These are phyloP conservation scores for Cryphonectria naterciae DNA, from an alignment of 2,329 filamentous ascomycete species.

Conservation along the genomic window DNA sequence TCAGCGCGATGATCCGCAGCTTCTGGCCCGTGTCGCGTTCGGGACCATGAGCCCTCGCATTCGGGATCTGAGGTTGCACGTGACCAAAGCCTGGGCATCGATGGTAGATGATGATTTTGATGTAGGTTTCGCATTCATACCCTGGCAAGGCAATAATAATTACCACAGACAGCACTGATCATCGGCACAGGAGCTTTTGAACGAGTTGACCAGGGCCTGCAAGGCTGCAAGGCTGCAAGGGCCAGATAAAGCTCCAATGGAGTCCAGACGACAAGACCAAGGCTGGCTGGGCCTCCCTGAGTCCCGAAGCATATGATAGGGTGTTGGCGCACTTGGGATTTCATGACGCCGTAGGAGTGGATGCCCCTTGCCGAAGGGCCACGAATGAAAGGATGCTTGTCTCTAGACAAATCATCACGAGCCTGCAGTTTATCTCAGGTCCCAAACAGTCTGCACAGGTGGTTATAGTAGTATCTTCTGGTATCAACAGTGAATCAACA, in stretches of 20 bases:
- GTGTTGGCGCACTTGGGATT: neutral
- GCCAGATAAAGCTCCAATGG: neutral
- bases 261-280: neutral
- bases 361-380: neutral
- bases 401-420: neutral
- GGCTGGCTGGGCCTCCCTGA: neutral
- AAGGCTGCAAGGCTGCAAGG: constrained; percentile 17
- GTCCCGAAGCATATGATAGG: neutral
- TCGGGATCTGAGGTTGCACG: constrained; percentile 51
- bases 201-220: constrained; percentile 23
- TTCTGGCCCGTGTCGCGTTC: constrained; percentile 63
- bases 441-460: neutral
- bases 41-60: constrained; percentile 64
- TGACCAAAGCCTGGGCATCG: constrained; percentile 51
- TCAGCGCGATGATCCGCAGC: constrained; percentile 60
- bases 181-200: constrained; percentile 15
- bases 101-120: constrained; percentile 59
- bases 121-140: constrained; percentile 39
- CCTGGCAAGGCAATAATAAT: neutral
- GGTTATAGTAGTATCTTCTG: neutral
- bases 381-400: neutral
- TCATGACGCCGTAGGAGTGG: neutral
- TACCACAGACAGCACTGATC: neutral
- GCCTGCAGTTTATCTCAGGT: neutral
- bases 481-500: neutral